Evolutionary conservation across 2,329 filamentous ascomycete genomes (phyloP), one percentile per base, ranked within the genome.

Genomic region (Microsporum ferrugineum): DNA sequence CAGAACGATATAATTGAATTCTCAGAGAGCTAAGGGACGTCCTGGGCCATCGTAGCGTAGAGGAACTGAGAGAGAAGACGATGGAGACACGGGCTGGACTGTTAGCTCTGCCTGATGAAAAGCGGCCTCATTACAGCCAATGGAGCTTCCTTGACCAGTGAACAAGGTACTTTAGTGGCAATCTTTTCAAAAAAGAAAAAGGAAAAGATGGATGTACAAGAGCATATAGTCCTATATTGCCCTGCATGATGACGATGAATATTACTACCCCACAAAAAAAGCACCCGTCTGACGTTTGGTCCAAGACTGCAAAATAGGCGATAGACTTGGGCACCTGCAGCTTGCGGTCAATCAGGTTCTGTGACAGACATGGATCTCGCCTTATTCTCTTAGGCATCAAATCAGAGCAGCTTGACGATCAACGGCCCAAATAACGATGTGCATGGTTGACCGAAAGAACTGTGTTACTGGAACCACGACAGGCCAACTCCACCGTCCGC

Each of bases 91-190:
- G 61, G 27, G 49, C 59, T 39, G 57, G 57, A 2, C 45, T 60
- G 14, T 59, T 62, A 56, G 61, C 61, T 60, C 36, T 33, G 10
- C 47, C 53, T 23, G 49, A 62, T 12, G 59, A 57, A 2, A 31
- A n/a, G 23, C 31, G 47, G 23, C 49, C 59, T 6, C 43, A 57
- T 17, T n/a, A 49, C 10, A 53, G 31, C 27, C 34, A 51, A 29
- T 62, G 57, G 58, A n/a, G 41, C 29, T 62, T 43, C 23, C 57
- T 62, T 56, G 53, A 62, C 29, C 51, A 62, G 47, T 38, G 8
- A 51, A 31, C 27, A 8, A 12, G 8, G 45, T 14, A 5, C 27
- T 51, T 29, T 12, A 14, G 23, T 5, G 45, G 45, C 23, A 12
- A 47, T 8, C 10, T 51, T 41, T 43, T 4, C 1, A n/a, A 43